Conservation (phyloP, 2,329 filamentous ascomycete genomes). For the Biscogniauxia marginata region DNA sequence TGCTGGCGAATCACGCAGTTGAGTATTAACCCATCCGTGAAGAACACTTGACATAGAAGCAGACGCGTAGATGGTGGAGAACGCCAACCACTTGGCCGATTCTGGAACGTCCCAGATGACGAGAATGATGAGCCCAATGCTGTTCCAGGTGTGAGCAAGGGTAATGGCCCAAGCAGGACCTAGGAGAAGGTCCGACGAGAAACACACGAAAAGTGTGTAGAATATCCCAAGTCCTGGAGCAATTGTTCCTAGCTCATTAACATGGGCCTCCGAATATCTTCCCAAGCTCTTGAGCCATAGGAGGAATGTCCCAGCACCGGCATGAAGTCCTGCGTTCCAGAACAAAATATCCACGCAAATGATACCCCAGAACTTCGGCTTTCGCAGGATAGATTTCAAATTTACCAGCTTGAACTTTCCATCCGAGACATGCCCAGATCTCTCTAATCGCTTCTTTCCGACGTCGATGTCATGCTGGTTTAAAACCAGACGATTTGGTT, state of each 20-base stretch:
- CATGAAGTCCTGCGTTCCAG: conserved; percentile 52
- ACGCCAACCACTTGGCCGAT: conserved; percentile 52
- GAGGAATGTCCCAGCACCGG: conserved; percentile 48
- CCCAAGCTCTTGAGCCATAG: conserved; percentile 58
- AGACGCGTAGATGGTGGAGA: conserved; percentile 47
- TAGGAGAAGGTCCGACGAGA: conserved; percentile 52
- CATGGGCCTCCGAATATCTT: conserved; percentile 42
- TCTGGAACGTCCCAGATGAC: conserved; percentile 57
- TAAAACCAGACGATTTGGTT: conserved; percentile 21
- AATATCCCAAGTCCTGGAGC: conserved; percentile 56
- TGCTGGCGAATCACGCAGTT: conserved; percentile 43
- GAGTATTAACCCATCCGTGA: conserved; percentile 55
- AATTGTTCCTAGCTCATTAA: conserved; percentile 53
- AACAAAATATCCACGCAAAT: conserved; percentile 54
- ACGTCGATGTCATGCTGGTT: conserved; percentile 42
- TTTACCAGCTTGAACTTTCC: conserved; percentile 34
- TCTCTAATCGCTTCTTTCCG: conserved; percentile 43
- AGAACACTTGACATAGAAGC: conserved; percentile 54
- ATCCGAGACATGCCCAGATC: conserved; percentile 40
- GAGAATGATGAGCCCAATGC: conserved; percentile 52
- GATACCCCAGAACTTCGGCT: conserved; percentile 50
- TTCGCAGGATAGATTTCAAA: conserved; percentile 33
- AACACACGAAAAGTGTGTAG: conserved; percentile 53
- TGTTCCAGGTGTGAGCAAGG: conserved; percentile 48
- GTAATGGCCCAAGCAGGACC: conserved; percentile 57